phyloP scores from a whole-genome alignment of 768 basidiomycete species.

The Dioszegia crocea region DNA sequence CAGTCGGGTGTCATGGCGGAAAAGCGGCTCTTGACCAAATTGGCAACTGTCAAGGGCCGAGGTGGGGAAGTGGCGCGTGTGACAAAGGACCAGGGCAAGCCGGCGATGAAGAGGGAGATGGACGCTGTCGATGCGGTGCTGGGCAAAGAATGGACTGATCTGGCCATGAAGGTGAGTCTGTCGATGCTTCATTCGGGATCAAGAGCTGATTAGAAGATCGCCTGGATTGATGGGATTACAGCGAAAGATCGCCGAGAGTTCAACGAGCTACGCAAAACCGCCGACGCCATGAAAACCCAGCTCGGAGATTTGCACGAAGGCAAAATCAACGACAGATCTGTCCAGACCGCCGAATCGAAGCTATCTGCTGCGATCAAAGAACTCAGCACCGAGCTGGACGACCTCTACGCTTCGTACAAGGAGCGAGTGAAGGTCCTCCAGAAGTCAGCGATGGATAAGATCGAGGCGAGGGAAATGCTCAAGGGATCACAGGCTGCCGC shows the following conservation, averaged over 20 bases:
- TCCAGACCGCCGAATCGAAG: slow-evolving; percentile 13
- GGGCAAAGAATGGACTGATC: slow-evolving; percentile 19
- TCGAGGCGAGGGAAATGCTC: slow-evolving; percentile 34
- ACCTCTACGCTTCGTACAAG: slow-evolving; percentile 35
- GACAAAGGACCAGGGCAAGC: slow-evolving; percentile 1
- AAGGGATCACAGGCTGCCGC: slow-evolving; percentile 2
- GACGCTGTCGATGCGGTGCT: slow-evolving; percentile 17
- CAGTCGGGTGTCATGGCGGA: slow-evolving; percentile 31
- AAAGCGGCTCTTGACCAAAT: slow-evolving; percentile 15
- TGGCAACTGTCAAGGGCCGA: slow-evolving; percentile 21
- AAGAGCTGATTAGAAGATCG: slow-evolving; percentile 21
- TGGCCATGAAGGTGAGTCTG: slow-evolving; percentile 23
- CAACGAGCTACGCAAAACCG: slow-evolving; percentile 10
- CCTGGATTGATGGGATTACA: slow-evolving; percentile 34
- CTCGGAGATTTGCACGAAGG: slow-evolving; percentile 15
- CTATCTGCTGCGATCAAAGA: slow-evolving; percentile 18
- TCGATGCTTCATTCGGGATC: neutral
- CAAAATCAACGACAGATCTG: slow-evolving; percentile 7
- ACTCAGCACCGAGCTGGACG: slow-evolving; percentile 35
- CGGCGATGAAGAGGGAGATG: slow-evolving; percentile 8
- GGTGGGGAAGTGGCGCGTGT: slow-evolving; percentile 21
- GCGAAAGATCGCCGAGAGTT: slow-evolving; percentile 21
- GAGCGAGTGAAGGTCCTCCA: slow-evolving; percentile 30
- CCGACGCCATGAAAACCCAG: slow-evolving; percentile 12
- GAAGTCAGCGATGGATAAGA: slow-evolving; percentile 31